A percentile compares a stretch with the other conserved stretches of the same genome.
These are phyloP conservation scores for Ophiostoma quercus DNA, from an alignment of 2,329 filamentous ascomycete genomes.

Conservation along the genomic window DNA sequence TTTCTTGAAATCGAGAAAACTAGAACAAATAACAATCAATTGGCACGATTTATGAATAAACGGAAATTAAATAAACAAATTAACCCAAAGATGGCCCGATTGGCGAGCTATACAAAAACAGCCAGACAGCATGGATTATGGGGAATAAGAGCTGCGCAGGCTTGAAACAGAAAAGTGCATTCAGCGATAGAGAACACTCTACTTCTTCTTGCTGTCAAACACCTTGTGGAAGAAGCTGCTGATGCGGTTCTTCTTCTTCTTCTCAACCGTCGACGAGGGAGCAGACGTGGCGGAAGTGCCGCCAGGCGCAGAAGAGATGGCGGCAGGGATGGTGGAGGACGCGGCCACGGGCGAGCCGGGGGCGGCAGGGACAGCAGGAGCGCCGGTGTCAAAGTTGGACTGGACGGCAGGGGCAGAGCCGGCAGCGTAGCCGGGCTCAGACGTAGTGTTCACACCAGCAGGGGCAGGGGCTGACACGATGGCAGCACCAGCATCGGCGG, in stretches of 20 bases:
- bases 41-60: not conserved
- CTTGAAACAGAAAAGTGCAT: not conserved
- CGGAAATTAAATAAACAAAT: not conserved
- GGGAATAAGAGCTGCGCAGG: slow-evolving; percentile 11
- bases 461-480: slow-evolving; percentile 23
- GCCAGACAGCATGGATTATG: slow-evolving; percentile 12
- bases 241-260: slow-evolving; percentile 63
- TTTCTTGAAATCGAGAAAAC: not conserved
- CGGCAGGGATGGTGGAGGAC: not conserved
- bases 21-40: too few species aligned
- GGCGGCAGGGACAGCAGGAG: slow-evolving; percentile 27
- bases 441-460: slow-evolving; percentile 16
- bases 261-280: slow-evolving; percentile 41
- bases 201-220: slow-evolving; percentile 38
- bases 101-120: not conserved
- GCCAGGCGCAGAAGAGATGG: slow-evolving; percentile 30
- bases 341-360: not conserved
- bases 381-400: not conserved
- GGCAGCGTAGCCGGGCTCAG: slow-evolving; percentile 29
- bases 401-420: slow-evolving; percentile 29
- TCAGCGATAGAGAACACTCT: not conserved
- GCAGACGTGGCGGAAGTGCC: slow-evolving; percentile 33
- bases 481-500: slow-evolving; percentile 25
- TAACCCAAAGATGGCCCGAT: not conserved
- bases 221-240: slow-evolving; percentile 58